Base-by-base conservation (phyloP, 805 yeast species). In the Naumovozyma baii region DNA sequence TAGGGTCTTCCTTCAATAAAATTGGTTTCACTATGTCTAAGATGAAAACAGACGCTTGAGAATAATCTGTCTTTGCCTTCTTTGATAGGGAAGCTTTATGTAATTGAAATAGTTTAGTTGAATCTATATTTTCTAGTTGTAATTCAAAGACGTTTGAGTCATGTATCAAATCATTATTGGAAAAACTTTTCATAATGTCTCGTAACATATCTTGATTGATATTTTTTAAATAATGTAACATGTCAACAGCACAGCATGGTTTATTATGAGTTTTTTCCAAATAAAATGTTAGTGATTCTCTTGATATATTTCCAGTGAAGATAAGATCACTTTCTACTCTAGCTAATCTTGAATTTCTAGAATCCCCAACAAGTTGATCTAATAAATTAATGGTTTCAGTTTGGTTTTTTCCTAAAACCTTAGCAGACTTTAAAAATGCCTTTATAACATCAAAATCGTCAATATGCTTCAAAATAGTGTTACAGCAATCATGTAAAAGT, bases 31-130 rank as follows among this genome's bases (percentile, higher is more conserved):
- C 68, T 1, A 79, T 73, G 36, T 80, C 58, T 4, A 86, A 55
- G 8, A 83, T 57, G 35, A 83, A 71, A 39, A 80, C 85, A 44
- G 81, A 78, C 5, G 82, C 83, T 2, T 76, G 55, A 45, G 79
- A 81, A 55, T 80, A 82, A 54, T 87, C 95, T 31, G 81, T 80
- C 39, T 67, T 70, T 36, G 67, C 63, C 52, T 74, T 73, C 4
- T 47, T 46, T 19, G 51, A 36, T 35, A 71, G 58, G 29, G 67
- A 54, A 14, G 50, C 56, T 42, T 59, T 63, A 40, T 69, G 67
- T 13, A 55, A 46, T 13, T 62, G 58, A 53, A 70, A 80, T 20
- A 62, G 61, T 0, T 40, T 36, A n/a, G 73, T 3, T 48, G 57
- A 2, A 43, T 40, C 3, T 42, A 33, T 2, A 37, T 40, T 12